These are phyloP conservation scores for Huntiella decipiens DNA, from an alignment of 2,329 filamentous ascomycete genomes.

Conservation along the genomic window DNA sequence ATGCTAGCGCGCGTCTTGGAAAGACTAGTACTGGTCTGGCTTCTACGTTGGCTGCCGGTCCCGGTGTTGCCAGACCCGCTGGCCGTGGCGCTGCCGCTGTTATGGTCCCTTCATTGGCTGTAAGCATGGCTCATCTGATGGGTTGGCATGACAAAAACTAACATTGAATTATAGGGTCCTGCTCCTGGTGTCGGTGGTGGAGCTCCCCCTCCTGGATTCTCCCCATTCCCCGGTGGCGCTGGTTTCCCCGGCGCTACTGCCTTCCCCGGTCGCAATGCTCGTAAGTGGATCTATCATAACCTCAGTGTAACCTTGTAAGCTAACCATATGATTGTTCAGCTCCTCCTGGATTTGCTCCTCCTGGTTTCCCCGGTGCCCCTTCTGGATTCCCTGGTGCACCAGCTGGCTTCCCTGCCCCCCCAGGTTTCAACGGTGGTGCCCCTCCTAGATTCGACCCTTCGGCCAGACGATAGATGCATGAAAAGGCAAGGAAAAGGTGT, in stretches of 20 bases:
- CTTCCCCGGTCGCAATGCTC: slow-evolving; percentile 18
- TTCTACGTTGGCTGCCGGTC: slow-evolving; percentile 58
- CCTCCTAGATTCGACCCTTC: slow-evolving; percentile 62
- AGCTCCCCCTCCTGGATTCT: slow-evolving; percentile 41
- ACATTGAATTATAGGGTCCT: slow-evolving; percentile 36
- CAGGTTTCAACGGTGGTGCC: slow-evolving; percentile 33
- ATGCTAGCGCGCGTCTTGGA: slow-evolving; percentile 77
- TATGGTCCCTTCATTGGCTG: slow-evolving; percentile 52
- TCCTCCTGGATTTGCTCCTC: slow-evolving; percentile 12
- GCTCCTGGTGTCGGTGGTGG: slow-evolving; percentile 70
- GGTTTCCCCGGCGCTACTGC: slow-evolving; percentile 29
- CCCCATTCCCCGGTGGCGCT: slow-evolving; percentile 31
- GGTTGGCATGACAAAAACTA: not conserved
- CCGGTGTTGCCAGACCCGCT: slow-evolving; percentile 78
- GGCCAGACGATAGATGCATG: slow-evolving; percentile 31
- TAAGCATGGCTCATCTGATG: slow-evolving; percentile 19
- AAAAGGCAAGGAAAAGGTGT: slow-evolving; percentile 2
- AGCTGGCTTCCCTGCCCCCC: slow-evolving; percentile 25
- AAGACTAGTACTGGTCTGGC: slow-evolving; percentile 49
- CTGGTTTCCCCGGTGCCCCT: slow-evolving; percentile 27
- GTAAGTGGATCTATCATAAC: slow-evolving; percentile 23
- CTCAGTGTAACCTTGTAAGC: not conserved
- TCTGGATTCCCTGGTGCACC: slow-evolving; percentile 22
- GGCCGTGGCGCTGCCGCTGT: slow-evolving; percentile 56
- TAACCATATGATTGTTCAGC: not conserved